Evolutionary conservation across 352 stramenopile genomes (phyloP), one percentile per base, ranked within the genome.

Genomic region (Pythium coloratum): DNA sequence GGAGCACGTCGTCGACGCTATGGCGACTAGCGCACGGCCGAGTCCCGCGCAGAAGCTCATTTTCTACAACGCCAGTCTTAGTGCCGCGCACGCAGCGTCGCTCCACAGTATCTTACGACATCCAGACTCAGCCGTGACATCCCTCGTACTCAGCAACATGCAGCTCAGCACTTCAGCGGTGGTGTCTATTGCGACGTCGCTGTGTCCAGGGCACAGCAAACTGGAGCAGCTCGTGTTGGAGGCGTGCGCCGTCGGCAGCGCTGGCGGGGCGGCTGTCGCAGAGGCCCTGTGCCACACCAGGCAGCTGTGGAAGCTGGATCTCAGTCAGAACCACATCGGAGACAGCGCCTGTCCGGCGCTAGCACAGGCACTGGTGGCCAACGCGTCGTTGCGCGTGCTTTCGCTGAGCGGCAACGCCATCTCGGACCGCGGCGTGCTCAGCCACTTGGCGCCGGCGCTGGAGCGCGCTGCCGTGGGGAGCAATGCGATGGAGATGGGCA

Each of bases 221-320:
- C 66, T 93, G 38, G 75, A 90, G 56, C 82, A 91, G 67, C 76
- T 93, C 59, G 85, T 91, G 49, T 70, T 93, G 12, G 85, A 93
- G 59, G 75, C 71, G 36, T 93, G 85, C 34, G 62, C 58, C 33
- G 67, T 92, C 42, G 82, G 85, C 49, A 91, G 70, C 55, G 66
- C 67, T 13, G 78, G 80, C 16, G 82, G 73, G 9, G 72, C 73
- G 16, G 79, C 80, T 4, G 63, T 93, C 9, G 71, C 76, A 34
- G 81, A 90, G 59, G 77, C 80, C 1, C 59, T 90, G 34, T 64
- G 40, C 3, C 69, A 78, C 72, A 87, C 79, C 47, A 70, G 67
- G 47, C 64, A 64, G 46, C 75, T 93, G 12, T 89, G 84, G 80
- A 93, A 93, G 58, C 72, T 93, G 44, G 84, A 93, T 49, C 62